Evolutionary conservation across 176 grass and related monocot genomes (phyloP).

Genomic region (Neostapfia colusana): DNA sequence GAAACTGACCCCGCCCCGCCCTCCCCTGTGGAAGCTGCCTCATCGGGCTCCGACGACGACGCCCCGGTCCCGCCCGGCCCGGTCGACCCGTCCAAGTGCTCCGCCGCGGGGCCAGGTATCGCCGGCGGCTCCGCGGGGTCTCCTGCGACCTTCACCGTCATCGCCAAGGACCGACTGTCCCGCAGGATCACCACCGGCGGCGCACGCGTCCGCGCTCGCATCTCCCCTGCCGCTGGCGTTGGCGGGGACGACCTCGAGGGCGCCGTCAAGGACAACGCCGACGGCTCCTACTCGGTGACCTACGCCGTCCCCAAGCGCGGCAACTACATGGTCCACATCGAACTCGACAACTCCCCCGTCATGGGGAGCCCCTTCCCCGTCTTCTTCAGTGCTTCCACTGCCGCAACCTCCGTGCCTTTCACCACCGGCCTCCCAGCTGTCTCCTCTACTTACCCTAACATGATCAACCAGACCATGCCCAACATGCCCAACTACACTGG

Average conservation of each 20-base stretch:
- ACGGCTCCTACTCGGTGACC: slow-evolving; percentile 76
- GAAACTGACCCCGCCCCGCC: slow-evolving; percentile 17
- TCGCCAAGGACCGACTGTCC: slow-evolving; percentile 65
- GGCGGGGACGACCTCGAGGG: slow-evolving; percentile 66
- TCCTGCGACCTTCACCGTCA: slow-evolving; percentile 59
- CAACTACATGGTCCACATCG: slow-evolving; percentile 87
- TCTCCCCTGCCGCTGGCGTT: slow-evolving; percentile 63
- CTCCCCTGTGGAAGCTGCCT: slow-evolving; percentile 37
- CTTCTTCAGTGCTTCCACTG: slow-evolving; percentile 68
- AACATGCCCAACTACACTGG: slow-evolving; percentile 96
- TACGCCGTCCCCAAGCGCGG: slow-evolving; percentile 83
- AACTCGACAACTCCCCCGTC: slow-evolving; percentile 62
- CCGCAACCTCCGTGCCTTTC: slow-evolving; percentile 30
- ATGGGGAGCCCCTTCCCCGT: slow-evolving; percentile 96
- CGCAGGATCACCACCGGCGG: slow-evolving; percentile 57
- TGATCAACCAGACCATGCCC: slow-evolving; percentile 98
- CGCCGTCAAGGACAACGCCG: slow-evolving; percentile 71
- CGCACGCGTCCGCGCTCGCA: slow-evolving; percentile 50
- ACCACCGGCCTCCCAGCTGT: background rate
- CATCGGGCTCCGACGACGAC: slow-evolving; percentile 34
- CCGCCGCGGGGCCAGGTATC: slow-evolving; percentile 66
- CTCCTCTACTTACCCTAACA: slow-evolving; percentile 58
- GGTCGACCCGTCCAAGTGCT: slow-evolving; percentile 66
- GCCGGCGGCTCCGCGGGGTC: slow-evolving; percentile 58
- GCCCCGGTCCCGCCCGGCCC: slow-evolving; percentile 53